Evolutionary conservation across 2,329 filamentous ascomycete genomes (phyloP).

Genomic region (Aspergillus fructus): DNA sequence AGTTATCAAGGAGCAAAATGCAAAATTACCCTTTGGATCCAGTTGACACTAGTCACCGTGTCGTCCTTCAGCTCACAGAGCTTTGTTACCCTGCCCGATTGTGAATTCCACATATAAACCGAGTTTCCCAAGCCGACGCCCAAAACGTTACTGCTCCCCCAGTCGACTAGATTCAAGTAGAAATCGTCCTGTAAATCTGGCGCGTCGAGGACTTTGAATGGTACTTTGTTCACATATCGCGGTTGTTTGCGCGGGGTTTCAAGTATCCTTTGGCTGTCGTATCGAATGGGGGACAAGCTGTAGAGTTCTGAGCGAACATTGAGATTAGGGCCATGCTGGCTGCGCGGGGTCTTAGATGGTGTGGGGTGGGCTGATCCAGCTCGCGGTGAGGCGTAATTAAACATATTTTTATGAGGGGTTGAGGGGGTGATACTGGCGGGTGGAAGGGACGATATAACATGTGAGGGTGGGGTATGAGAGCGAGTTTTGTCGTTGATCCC

Average conservation of each 20-base stretch:
- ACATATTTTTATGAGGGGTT: slow-evolving; percentile 96
- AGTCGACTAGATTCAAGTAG: slow-evolving; percentile 95
- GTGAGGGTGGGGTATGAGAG: slow-evolving; percentile 77
- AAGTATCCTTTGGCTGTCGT: slow-evolving; percentile 89
- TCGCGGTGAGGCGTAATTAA: slow-evolving; percentile 79
- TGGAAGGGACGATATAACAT: slow-evolving; percentile 63
- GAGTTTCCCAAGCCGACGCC: slow-evolving; percentile 89
- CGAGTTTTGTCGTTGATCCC: slow-evolving; percentile 64
- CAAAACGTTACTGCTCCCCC: slow-evolving; percentile 92
- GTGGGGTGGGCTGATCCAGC: slow-evolving; percentile 80
- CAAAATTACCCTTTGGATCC: slow-evolving; percentile 77
- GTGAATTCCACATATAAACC: slow-evolving; percentile 98
- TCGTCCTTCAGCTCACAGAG: slow-evolving; percentile 91
- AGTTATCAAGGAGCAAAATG: not conserved
- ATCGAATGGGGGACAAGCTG: slow-evolving; percentile 89
- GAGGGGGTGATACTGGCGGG: slow-evolving; percentile 78
- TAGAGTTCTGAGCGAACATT: slow-evolving; percentile 92
- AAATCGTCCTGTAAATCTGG: slow-evolving; percentile 96
- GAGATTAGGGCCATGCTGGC: slow-evolving; percentile 81
- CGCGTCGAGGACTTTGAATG: slow-evolving; percentile 95
- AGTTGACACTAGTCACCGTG: slow-evolving; percentile 92
- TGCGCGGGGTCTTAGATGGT: slow-evolving; percentile 84
- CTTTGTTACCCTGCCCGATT: slow-evolving; percentile 86
- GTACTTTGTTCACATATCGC: slow-evolving; percentile 88
- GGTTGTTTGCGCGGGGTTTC: slow-evolving; percentile 86